Base-by-base conservation (phyloP, 163 green algal species). In the Prototheca wickerhamii region DNA sequence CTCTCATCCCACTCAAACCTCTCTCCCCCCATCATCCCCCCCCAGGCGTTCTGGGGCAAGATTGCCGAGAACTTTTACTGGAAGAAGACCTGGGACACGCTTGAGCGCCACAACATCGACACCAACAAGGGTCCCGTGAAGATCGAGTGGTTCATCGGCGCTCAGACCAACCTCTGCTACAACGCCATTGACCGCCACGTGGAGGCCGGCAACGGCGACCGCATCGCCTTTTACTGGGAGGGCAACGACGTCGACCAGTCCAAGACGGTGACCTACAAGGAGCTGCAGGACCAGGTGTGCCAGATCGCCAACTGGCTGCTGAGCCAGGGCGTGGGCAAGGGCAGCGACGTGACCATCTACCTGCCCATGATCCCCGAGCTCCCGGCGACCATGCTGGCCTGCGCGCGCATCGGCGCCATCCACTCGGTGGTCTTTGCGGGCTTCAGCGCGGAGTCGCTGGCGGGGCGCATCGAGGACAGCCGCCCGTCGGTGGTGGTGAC, bases 291-390 rank as follows among this genome's bases (percentile, higher is more conserved):
- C 30, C 31, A 61, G 35, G 63, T 73, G 5, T 76, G 72, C 69
- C 60, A 85, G 75, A 42, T 63, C 15, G 84, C 88, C 52, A 97
- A 97, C 70, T 94, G 81, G 67, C 78, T 99, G 69, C 84, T 83
- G 63, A 73, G 68, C 42, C 25, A 76, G 26, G 93, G 93, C 59
- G 84, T 99, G 28, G 78, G 84, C 65, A 91, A 90, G 76, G 91
- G 93, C 30, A 89, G 96, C 63, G 76, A 75, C 23, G 90, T 97
- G 67, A 79, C 81, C 29, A 90, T 98, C 71, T 97, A 98, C 83
- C 89, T 97, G 83, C 90, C 90, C 55, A 95, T 97, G 88, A 51
- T 75, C 42, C 60, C 56, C 3, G n/a, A 68, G 59, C 63, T 70
- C 43, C 64, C 64, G 31, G 58, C 61, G 25, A 43, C 42, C n/a